Conservation (phyloP, 1,284 basidiomycete genomes). For the Lignosus rhinocerotis region DNA sequence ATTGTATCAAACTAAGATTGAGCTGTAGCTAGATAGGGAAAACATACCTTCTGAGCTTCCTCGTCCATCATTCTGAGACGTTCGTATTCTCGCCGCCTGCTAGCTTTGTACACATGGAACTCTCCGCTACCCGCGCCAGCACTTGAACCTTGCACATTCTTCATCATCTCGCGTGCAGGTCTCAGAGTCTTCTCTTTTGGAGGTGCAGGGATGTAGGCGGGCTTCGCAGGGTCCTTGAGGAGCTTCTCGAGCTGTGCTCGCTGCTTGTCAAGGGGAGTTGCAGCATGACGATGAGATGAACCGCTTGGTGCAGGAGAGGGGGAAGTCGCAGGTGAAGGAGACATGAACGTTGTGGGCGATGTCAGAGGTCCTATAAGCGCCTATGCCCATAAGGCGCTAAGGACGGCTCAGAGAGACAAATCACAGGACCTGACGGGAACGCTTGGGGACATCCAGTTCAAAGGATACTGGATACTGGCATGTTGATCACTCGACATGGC, state of each 20-base stretch:
- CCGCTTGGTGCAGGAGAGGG: constrained; percentile 30
- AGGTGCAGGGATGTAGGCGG: constrained; percentile 71
- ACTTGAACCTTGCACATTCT: constrained; percentile 94
- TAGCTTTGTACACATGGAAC: constrained; percentile 98
- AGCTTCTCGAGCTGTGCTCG: constrained; percentile 80
- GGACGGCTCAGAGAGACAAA: neutral
- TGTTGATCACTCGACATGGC: too few relatives aligned
- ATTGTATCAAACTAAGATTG: neutral
- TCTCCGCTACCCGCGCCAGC: constrained; percentile 93
- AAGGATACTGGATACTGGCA: neutral
- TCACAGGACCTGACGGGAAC: too few relatives aligned
- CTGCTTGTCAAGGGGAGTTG: constrained; percentile 73
- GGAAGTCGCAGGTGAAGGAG: constrained; percentile 25
- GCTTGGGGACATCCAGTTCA: neutral
- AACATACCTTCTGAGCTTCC: constrained; percentile 68
- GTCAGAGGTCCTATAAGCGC: neutral
- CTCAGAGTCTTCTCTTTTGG: constrained; percentile 80
- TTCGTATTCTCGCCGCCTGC: constrained; percentile 92
- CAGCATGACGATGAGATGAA: constrained; percentile 56
- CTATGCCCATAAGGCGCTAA: neutral
- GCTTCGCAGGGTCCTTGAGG: constrained; percentile 84
- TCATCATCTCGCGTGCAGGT: constrained; percentile 93
- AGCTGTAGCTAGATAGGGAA: neutral
- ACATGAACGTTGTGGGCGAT: constrained; percentile 18
- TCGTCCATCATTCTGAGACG: constrained; percentile 91